Conservation (phyloP, 2,329 filamentous ascomycete species). For the Chrysoporthe cubensis region DNA sequence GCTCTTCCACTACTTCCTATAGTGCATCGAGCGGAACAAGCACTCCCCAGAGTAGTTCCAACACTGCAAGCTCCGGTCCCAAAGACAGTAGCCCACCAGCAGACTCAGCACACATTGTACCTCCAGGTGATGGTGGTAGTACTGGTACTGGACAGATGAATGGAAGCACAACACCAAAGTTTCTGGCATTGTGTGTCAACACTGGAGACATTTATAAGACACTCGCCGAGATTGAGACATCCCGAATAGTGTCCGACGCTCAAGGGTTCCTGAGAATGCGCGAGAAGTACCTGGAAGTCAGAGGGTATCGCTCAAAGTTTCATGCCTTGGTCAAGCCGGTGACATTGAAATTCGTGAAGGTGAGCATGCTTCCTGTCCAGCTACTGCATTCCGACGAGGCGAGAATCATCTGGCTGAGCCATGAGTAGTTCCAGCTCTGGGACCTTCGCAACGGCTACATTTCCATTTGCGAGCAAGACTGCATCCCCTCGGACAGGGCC, state of each 20-base stretch:
- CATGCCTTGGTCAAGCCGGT: not conserved
- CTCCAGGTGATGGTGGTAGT: not conserved
- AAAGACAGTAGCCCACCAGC: not conserved
- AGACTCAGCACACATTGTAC: not conserved
- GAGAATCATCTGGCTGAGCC: slow-evolving; percentile 58
- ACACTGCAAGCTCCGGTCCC: not conserved
- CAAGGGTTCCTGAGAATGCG: not conserved
- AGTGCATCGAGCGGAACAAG: not conserved
- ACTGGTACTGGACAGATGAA: not conserved
- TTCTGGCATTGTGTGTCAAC: not conserved
- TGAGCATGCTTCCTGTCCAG: not conserved
- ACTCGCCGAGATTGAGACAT: not conserved
- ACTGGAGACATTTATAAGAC: not conserved
- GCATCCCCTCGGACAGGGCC: slow-evolving; percentile 1
- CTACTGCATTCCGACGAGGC: slow-evolving; percentile 54
- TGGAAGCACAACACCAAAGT: not conserved
- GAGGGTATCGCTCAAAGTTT: not conserved
- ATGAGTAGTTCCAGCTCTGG: slow-evolving; percentile 70
- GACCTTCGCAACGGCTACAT: slow-evolving; percentile 84
- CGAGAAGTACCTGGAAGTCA: not conserved
- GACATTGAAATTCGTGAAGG: not conserved
- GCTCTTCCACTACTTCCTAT: not conserved
- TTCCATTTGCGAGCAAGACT: slow-evolving; percentile 83
- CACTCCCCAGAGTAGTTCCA: not conserved
- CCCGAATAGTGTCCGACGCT: not conserved